A percentile compares a stretch with the other conserved stretches of the same genome.
Evolutionary conservation across 345 rosid species (phyloP).

Genomic region (Hibiscus tridactylites): DNA sequence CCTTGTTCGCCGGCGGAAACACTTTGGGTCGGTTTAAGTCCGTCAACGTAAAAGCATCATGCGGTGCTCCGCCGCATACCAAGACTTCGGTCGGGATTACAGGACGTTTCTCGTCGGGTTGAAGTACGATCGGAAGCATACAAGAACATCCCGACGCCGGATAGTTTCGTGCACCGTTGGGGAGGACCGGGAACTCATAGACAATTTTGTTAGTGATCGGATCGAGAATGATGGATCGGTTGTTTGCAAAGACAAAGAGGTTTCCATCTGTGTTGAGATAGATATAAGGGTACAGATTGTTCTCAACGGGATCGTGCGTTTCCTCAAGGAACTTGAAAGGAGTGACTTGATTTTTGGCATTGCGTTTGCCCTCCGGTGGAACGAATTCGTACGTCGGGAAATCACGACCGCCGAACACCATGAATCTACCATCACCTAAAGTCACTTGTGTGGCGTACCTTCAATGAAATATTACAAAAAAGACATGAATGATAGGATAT

Average conservation of each 20-base stretch:
- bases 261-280: slow-evolving; percentile 68
- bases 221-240: slow-evolving; percentile 53
- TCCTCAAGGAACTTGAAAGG: slow-evolving; percentile 42
- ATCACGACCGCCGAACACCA: slow-evolving; percentile 76
- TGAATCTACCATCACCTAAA: slow-evolving; percentile 57
- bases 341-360: slow-evolving; percentile 22
- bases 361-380: slow-evolving; percentile 45
- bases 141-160: slow-evolving; percentile 62
- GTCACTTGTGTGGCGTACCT: slow-evolving; percentile 75
- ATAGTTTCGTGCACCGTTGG: slow-evolving; percentile 70
- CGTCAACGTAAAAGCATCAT: slow-evolving; percentile 34
- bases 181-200: slow-evolving; percentile 56
- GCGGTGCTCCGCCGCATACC: slow-evolving; percentile 40
- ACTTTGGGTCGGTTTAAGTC: slow-evolving; percentile 19
- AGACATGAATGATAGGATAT: too few relatives aligned
- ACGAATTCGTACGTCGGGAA: slow-evolving; percentile 71
- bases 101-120: background rate
- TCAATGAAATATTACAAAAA: too few relatives aligned
- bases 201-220: slow-evolving; percentile 37
- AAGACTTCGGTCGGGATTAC: background rate
- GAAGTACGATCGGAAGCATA: slow-evolving; percentile 49
- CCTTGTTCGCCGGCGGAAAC: slow-evolving; percentile 31
- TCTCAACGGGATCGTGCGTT: slow-evolving; percentile 48
- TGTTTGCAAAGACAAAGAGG: slow-evolving; percentile 74
- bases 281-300: slow-evolving; percentile 81